Evolutionary conservation across 768 basidiomycete species (phyloP).

Genomic region (Hebeloma cylindrosporum): DNA sequence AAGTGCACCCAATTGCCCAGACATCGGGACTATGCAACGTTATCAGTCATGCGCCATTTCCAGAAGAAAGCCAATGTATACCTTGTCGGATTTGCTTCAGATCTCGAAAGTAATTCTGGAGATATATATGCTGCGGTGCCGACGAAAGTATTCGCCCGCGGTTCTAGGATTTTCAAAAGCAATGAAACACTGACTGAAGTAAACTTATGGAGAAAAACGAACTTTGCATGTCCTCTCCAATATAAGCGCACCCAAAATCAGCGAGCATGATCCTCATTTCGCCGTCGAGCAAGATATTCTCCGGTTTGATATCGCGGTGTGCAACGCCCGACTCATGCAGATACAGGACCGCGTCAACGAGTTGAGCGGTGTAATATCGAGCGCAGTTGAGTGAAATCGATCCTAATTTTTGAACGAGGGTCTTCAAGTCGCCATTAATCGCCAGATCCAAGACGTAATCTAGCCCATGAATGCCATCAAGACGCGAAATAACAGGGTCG

Average conservation of each 20-base stretch:
- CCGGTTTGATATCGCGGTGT: conserved; percentile 87
- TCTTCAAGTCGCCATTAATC: conserved; percentile 75
- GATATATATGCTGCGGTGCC: conserved; percentile 30
- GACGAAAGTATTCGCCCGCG: conserved; percentile 34
- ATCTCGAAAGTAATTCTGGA: conserved; percentile 53
- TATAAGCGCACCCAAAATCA: conserved; percentile 93
- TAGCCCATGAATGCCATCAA: conserved; percentile 28
- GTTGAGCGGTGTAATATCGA: conserved; percentile 85
- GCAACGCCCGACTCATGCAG: conserved; percentile 91
- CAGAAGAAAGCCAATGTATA: conserved; percentile 29
- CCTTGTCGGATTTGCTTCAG: conserved; percentile 76
- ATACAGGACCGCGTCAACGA: conserved; percentile 84
- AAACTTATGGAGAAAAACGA: conserved; percentile 12
- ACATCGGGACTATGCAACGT: conserved; percentile 70
- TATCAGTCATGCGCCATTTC: conserved; percentile 12
- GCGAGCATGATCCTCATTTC: conserved; percentile 90
- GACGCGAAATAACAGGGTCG: conserved; percentile 1
- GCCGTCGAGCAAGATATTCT: conserved; percentile 88
- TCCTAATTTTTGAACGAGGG: conserved; percentile 72
- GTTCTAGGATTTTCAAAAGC: conserved; percentile 19
- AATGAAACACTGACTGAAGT: conserved; percentile 7
- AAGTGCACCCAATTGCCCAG: conserved; percentile 93
- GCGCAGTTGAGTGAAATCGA: conserved; percentile 79
- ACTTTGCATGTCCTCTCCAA: conserved; percentile 57
- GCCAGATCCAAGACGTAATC: conserved; percentile 82